Percentiles rank a stretch among this genome's conserved stretches.
Evolutionary conservation across 225 moss, liverwort and hornwort genomes (phyloP).

Genomic region (Takakia lepidozioides): DNA sequence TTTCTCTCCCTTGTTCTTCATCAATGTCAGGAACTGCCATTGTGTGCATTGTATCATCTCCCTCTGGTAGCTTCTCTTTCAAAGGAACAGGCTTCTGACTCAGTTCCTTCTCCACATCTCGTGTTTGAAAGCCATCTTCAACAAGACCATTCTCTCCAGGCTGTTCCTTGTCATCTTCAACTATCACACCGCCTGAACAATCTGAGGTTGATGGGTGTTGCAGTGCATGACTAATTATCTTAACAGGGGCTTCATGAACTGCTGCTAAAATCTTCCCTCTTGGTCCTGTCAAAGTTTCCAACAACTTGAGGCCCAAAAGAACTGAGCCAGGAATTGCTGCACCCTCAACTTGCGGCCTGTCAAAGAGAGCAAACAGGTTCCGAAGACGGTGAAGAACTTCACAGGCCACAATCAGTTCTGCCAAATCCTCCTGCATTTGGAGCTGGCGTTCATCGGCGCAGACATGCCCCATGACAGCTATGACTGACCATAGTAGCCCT

Average conservation of each 20-base stretch:
- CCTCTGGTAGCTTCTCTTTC: slow-evolving; percentile 2
- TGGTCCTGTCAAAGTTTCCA: slow-evolving; percentile 26
- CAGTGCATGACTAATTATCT: slow-evolving; percentile 2
- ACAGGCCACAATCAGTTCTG: slow-evolving; percentile 29
- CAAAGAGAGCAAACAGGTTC: slow-evolving; percentile 15
- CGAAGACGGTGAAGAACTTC: slow-evolving; percentile 20
- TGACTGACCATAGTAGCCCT: slow-evolving; percentile 19
- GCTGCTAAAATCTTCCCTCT: slow-evolving; percentile 13
- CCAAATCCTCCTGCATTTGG: slow-evolving; percentile 33
- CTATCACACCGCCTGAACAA: background rate
- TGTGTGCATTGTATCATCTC: background rate
- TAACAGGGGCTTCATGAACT: slow-evolving; percentile 28
- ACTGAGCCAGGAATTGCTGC: slow-evolving; percentile 11
- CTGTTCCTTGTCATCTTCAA: slow-evolving; percentile 8
- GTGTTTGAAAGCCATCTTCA: too few species aligned
- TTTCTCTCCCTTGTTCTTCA: slow-evolving; percentile 5
- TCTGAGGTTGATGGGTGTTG: slow-evolving; percentile 6
- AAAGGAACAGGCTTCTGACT: slow-evolving; percentile 2
- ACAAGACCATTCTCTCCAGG: too few species aligned
- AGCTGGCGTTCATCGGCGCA: slow-evolving; percentile 19
- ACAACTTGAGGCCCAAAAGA: slow-evolving; percentile 13
- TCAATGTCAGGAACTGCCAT: background rate
- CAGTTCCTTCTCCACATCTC: too few species aligned
- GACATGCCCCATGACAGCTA: slow-evolving; percentile 16
- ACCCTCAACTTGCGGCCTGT: slow-evolving; percentile 25